Evolutionary conservation across 371 early-diverging fungal species (phyloP).

Genomic region (Fennellomyces sp.): DNA sequence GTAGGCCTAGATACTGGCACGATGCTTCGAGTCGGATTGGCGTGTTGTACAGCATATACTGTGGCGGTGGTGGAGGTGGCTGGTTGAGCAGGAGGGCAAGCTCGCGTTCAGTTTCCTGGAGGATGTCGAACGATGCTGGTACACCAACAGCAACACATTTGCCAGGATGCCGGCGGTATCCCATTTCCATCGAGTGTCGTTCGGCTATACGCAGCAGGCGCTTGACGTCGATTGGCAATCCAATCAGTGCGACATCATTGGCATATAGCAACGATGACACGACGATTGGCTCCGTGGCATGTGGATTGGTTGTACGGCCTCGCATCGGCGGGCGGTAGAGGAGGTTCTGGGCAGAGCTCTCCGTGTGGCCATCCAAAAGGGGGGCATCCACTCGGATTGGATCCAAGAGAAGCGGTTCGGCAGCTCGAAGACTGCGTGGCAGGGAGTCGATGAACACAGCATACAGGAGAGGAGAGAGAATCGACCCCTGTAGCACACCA

Average conservation of each 20-base stretch:
- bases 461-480: neutral
- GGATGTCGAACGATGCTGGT: neutral
- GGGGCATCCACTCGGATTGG: neutral
- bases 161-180: constrained; percentile 20
- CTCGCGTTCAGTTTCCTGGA: neutral
- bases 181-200: constrained; percentile 6
- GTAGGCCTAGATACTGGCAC: constrained; percentile 10
- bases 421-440: neutral
- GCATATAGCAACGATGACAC: constrained; percentile 13
- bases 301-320: neutral
- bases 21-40: neutral
- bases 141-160: constrained; percentile 22
- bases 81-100: neutral
- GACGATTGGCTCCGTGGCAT: neutral
- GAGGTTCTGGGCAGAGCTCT: neutral
- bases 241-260: constrained; percentile 20
- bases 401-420: neutral
- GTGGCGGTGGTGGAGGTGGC: neutral
- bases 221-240: neutral
- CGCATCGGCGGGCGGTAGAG: neutral
- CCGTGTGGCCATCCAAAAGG: neutral
- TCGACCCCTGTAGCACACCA: constrained; percentile 20
- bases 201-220: constrained; percentile 9
- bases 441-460: neutral
- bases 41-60: neutral